Conservation (phyloP, 73 alveolate genomes). For the Paramecium pentaurelia region DNA sequence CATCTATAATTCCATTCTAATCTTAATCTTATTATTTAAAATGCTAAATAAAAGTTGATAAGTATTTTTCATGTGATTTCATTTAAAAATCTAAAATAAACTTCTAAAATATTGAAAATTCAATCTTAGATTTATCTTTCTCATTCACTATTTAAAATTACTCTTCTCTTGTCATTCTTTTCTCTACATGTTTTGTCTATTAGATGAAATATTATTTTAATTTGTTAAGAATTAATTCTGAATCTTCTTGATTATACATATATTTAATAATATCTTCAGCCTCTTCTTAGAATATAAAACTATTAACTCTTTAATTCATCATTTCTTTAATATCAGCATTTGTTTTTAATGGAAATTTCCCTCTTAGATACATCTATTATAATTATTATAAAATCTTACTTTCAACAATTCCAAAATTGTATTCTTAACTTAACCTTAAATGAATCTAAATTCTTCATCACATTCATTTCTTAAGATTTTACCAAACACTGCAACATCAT, state of each 20-base stretch:
- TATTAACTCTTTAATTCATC: constrained; percentile 68
- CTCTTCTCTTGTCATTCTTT: constrained; percentile 63
- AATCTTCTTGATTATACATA: constrained; percentile 93
- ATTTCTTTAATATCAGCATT: constrained; percentile 82
- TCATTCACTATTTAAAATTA: constrained; percentile 8
- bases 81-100: constrained; percentile 60
- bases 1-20: constrained; percentile 88
- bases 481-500: constrained; percentile 95
- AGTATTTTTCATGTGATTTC: constrained; percentile 92
- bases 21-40: constrained; percentile 86
- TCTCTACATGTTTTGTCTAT: background rate
- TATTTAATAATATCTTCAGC: constrained; percentile 92
- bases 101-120: constrained; percentile 75
- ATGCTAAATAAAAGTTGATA: constrained; percentile 77
- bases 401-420: constrained; percentile 85
- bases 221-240: constrained; percentile 62
- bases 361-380: constrained; percentile 34
- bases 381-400: background rate
- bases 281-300: constrained; percentile 94
- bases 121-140: constrained; percentile 81
- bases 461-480: constrained; percentile 65
- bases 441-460: constrained; percentile 88
- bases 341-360: constrained; percentile 79
- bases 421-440: constrained; percentile 88
- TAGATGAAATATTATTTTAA: background rate